phyloP scores from a whole-genome alignment of 768 basidiomycete species.

The Hygrophoropsis aurantiaca region DNA sequence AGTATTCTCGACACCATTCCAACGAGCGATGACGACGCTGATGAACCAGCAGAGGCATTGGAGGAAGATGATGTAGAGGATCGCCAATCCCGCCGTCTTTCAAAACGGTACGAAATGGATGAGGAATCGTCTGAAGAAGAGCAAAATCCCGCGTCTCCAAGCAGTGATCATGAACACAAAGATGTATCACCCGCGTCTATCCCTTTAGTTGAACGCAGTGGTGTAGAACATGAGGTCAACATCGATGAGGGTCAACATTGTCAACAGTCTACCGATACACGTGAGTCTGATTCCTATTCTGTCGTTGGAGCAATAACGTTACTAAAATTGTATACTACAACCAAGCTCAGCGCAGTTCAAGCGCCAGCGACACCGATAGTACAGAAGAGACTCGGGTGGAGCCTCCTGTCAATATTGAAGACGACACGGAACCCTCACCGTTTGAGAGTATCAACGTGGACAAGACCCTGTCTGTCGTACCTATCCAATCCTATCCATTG shows the following conservation, averaged over 20 bases:
- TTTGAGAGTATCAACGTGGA: no score
- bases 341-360: slow-evolving; percentile 1
- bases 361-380: slow-evolving; percentile 3
- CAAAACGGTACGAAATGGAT: slow-evolving; percentile 30
- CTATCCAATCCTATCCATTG: no score
- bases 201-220: slow-evolving; percentile 15
- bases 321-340: no score
- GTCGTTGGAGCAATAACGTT: no score
- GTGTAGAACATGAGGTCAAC: no score
- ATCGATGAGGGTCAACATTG: no score
- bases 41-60: slow-evolving; percentile 40
- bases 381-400: slow-evolving; percentile 20
- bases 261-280: no score
- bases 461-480: no score
- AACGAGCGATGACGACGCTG: slow-evolving; percentile 32
- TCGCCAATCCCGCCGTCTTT: slow-evolving; percentile 29
- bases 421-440: background rate
- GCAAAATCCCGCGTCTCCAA: slow-evolving; percentile 26
- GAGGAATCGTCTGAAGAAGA: slow-evolving; percentile 29
- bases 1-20: slow-evolving; percentile 29
- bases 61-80: slow-evolving; percentile 41
- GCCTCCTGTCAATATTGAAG: slow-evolving; percentile 15
- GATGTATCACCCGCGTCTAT: slow-evolving; percentile 27
- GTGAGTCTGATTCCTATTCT: no score
- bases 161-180: slow-evolving; percentile 29